Evolutionary conservation across 805 yeast genomes (phyloP).

Genomic region (Vanderwaltozyma polyspora): DNA sequence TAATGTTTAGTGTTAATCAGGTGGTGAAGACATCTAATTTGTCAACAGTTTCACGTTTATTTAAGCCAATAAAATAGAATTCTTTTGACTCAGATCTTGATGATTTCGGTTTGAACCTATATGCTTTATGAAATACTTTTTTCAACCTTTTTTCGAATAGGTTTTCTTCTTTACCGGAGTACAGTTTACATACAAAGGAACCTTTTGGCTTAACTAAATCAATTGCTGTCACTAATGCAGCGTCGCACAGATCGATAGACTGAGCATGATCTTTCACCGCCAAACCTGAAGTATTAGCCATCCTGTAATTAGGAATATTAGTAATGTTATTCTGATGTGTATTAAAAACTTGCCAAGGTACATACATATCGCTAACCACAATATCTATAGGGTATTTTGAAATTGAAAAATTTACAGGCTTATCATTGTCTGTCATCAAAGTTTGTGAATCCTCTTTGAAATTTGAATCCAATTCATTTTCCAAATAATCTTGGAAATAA

Average conservation of each 20-base stretch:
- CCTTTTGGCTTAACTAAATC: conserved; percentile 66
- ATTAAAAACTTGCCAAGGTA: conserved; percentile 39
- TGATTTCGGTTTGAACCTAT: conserved; percentile 69
- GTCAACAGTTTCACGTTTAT: conserved; percentile 33
- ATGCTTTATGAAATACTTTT: conserved; percentile 50
- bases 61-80: conserved; percentile 64
- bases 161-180: conserved; percentile 69
- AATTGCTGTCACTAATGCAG: conserved; percentile 69
- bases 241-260: conserved; percentile 84
- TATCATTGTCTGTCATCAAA: conserved; percentile 5
- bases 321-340: conserved; percentile 49
- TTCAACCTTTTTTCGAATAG: conserved; percentile 49
- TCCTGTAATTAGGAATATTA: conserved; percentile 77
- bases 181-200: conserved; percentile 68
- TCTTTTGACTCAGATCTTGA: conserved; percentile 74
- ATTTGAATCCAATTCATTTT: not conserved
- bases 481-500: conserved; percentile 4
- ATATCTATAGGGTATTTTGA: conserved; percentile 53
- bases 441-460: not conserved
- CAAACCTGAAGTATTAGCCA: conserved; percentile 84
- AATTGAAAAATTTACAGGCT: too few species aligned
- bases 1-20: too few species aligned
- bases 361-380: conserved; percentile 77
- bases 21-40: conserved; percentile 34
- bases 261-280: conserved; percentile 69